Evolutionary conservation across 768 basidiomycete genomes (phyloP), one percentile per base, ranked within the genome.

Genomic region (Vararia minispora): DNA sequence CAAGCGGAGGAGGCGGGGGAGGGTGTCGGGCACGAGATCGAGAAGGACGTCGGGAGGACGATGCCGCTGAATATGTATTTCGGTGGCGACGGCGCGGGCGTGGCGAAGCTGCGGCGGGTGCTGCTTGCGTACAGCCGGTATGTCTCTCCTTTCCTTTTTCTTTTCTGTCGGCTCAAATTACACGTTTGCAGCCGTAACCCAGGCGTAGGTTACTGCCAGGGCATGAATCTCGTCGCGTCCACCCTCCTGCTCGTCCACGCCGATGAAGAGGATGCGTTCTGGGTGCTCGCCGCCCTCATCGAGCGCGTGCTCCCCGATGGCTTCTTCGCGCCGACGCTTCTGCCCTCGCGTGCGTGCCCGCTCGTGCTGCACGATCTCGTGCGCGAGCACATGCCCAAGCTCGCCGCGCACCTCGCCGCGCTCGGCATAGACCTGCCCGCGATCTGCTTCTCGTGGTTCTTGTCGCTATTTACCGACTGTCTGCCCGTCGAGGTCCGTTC

Each of bases 361-460:
- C 62, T 89, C 1, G 92, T 97, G 3, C 67, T 99, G 1, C 65
- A 83, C 13, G 90, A 95, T 51, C 88, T 87, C 45, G 83, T 97
- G 3, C 76, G 78, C 32, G 83, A 89, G 45, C 56, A 66, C 30
- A 64, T 75, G 6, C 91, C 90, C 0, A 81, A 76, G 56, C 62
- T 98, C 1, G 73, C 81, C 38, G 54, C 63, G 0, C 90, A 97
- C 50, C 65, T 98, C 26, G 69, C 68, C 2, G 71, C 79, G 10
- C 73, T 94, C 1, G 88, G 83, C 4, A 79, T 97, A 10, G 92
- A 99, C 53, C 69, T 99, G 2, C 79, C 80, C 3, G 91, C 92
- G 0, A 89, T 97, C 44, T 95, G 90, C 43, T 99, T 99, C 65
- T 94, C 91, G 10, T 99, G 95, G 95, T 95, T 97, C 60, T 63